Conservation (phyloP, 1,139 yeast species). For the Arxiozyma heterogenica region DNA sequence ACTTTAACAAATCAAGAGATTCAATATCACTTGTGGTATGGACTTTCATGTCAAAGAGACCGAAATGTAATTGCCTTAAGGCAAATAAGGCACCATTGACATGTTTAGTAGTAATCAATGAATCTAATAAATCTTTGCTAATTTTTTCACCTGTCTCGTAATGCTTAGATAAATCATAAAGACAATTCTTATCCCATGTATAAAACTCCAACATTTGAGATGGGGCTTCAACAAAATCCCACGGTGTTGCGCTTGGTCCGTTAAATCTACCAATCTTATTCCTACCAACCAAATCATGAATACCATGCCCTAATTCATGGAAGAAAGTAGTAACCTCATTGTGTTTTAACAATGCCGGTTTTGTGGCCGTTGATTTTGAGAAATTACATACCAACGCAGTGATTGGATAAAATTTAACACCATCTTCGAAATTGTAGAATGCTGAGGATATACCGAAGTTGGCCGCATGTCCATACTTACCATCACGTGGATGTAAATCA, state of each 20-base stretch:
- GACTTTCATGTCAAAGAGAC: conserved; percentile 62
- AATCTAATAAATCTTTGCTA: conserved; percentile 48
- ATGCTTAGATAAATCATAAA: conserved; percentile 55
- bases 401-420: conserved; percentile 52
- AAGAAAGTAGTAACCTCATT: conserved; percentile 74
- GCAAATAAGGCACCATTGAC: conserved; percentile 66
- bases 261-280: conserved; percentile 60
- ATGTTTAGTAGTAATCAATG: conserved; percentile 57
- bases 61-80: conserved; percentile 70
- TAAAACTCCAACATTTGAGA: conserved; percentile 85
- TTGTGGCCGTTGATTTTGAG: conserved; percentile 60
- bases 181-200: conserved; percentile 67
- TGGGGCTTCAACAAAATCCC: conserved; percentile 88
- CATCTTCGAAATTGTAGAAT: conserved; percentile 37
- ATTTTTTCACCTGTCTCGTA: conserved; percentile 53
- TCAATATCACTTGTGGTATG: conserved; percentile 44
- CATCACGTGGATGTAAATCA: conserved; percentile 78
- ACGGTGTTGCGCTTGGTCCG: conserved; percentile 60
- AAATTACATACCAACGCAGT: conserved; percentile 81
- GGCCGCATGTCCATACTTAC: conserved; percentile 84
- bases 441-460: conserved; percentile 67
- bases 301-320: conserved; percentile 88
- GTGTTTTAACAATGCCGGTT: conserved; percentile 71
- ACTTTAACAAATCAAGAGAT: conserved; percentile 39
- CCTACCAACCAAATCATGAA: conserved; percentile 64